Evolutionary conservation across 164 flowering plant species (phyloP).

Genomic region (Akebia trifoliata): DNA sequence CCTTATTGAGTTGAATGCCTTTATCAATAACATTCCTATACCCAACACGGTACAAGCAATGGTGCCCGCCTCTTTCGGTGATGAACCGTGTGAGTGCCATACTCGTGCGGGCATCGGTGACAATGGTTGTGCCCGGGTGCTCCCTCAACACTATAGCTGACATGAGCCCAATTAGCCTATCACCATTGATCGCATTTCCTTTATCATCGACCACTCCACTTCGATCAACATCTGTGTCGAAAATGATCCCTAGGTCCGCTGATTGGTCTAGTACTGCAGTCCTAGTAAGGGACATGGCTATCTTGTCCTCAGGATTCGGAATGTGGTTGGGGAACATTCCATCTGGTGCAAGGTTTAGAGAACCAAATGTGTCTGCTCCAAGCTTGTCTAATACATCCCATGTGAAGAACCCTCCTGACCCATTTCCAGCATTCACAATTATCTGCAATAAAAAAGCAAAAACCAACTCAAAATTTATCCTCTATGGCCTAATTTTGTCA

Average conservation of each 20-base stretch:
- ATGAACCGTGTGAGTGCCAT: conserved; percentile 64
- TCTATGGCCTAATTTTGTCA: too few relatives aligned
- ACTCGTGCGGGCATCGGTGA: conserved; percentile 87
- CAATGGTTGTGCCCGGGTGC: conserved; percentile 74
- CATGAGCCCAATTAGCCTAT: conserved; percentile 84
- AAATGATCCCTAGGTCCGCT: conserved; percentile 83
- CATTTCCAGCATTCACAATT: conserved; percentile 94
- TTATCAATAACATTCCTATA: conserved; percentile 90
- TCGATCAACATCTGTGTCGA: conserved; percentile 89
- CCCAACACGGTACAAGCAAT: conserved; percentile 87
- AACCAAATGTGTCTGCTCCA: conserved; percentile 88
- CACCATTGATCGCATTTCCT: conserved; percentile 86
- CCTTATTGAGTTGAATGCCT: conserved; percentile 73
- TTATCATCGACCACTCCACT: conserved; percentile 81
- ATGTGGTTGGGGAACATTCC: conserved; percentile 98
- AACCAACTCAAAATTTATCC: too few relatives aligned
- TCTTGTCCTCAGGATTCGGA: conserved; percentile 90
- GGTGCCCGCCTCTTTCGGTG: conserved; percentile 63
- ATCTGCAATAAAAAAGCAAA: conserved; percentile 63
- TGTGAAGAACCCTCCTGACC: conserved; percentile 96
- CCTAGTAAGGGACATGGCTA: conserved; percentile 76
- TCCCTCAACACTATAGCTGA: conserved; percentile 73
- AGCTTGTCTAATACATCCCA: conserved; percentile 88
- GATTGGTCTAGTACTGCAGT: conserved; percentile 57
- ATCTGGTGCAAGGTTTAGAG: conserved; percentile 82